These are phyloP conservation scores for Chrysopogon serrulatus DNA, from an alignment of 176 grass and related monocot species.

Conservation along the genomic window DNA sequence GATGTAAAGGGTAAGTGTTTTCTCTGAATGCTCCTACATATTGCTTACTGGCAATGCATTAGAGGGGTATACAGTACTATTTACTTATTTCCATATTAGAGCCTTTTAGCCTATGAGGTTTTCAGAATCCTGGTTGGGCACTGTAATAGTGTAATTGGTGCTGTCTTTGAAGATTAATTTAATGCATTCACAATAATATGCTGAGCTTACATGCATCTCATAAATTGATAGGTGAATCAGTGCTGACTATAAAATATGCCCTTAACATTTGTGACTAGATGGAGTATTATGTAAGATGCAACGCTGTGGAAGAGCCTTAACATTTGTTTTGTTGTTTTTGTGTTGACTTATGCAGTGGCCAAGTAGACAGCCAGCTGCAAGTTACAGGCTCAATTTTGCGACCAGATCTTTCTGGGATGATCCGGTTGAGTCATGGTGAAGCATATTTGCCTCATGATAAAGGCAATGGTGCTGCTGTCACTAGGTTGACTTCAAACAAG, in stretches of 20 bases:
- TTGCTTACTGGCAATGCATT: neutral
- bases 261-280: neutral
- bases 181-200: constrained; percentile 14
- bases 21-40: neutral
- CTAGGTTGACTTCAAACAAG: constrained; percentile 55
- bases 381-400: constrained; percentile 91
- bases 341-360: constrained; percentile 63
- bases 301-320: neutral
- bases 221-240: neutral
- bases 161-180: constrained; percentile 1
- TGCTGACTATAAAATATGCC: neutral
- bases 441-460: constrained; percentile 99
- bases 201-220: neutral
- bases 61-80: neutral
- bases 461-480: constrained; percentile 69
- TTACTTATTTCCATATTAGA: neutral
- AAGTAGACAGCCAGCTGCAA: constrained; percentile 90
- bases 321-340: constrained; percentile 6
- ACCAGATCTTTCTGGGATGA: constrained; percentile 91
- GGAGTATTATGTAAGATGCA: neutral
- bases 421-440: constrained; percentile 85
- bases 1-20: neutral
- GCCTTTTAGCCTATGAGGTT: neutral
- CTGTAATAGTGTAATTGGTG: neutral
- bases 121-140: neutral